Base-by-base conservation (phyloP, 2,329 filamentous ascomycete species). In the Calonectria hawksworthii region DNA sequence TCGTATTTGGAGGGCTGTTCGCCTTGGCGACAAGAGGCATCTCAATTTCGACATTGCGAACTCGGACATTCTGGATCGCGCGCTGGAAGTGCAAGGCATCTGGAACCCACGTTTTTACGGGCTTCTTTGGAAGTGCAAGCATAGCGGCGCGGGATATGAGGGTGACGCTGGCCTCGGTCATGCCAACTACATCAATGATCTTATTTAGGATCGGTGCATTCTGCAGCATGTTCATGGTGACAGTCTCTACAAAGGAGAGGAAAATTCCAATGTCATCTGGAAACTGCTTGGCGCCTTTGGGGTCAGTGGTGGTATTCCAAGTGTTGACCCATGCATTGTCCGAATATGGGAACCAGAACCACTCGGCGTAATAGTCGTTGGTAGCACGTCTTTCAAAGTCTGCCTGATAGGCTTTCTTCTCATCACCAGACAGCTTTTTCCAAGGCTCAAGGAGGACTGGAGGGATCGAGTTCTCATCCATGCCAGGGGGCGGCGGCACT, bases 81-180 rank as follows among this genome's bases (percentile, higher is more conserved):
- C 54, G 54, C 54, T 59, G 54, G 30, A 59, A 59, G 21, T 59
- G 54, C 54, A 59, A 23, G 32, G 54, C 54, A n/a, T 59, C 54
- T 36, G 54, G 30, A 2, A 59, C 4, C 5, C n/a, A 59, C 13
- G 54, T 59, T 23, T 36, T 59, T 21, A 59, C 54, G 3, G 21
- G 21, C 21, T 36, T 59, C 3, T 36, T 13, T 23, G 32, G 54
- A 23, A 59, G 54, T 11, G 21, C 30, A 5, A 34, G 16, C 54
- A 59, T 59, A 21, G 54, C 54, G 7, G 54, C 30, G 18, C 54
- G 30, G 8, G 54, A 59, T n/a, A 59, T 59, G 21, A 59, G 30
- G 10, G 54, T 59, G 26, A 59, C 54, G 13, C 8, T 7, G n/a
- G 54, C 54, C 21, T 59, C 54, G 4, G 54, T 23, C 11, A 59